Evolutionary conservation across 805 yeast genomes (phyloP), one percentile per base, ranked within the genome.

Genomic region (Priceomyces castillae): DNA sequence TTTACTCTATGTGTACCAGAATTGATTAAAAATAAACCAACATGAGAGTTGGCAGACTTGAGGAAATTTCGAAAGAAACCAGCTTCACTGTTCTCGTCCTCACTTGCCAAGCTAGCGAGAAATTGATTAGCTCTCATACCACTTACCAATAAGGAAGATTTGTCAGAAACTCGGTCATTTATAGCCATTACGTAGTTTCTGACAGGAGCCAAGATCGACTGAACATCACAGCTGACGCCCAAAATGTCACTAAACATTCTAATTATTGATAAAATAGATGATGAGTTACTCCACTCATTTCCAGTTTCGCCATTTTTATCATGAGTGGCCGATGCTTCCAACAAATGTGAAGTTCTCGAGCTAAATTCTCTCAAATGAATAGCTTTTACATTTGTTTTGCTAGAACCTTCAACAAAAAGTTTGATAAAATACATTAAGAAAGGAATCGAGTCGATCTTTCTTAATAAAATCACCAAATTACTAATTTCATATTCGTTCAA

Each of bases 321-420:
- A 18, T 50, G 56, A 10, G 46, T 33, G 18, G 55, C 61, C 1
- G 89, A 81, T 1, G 86, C 87, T 53, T 81, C 86, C 41, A 84
- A 69, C 40, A 84, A 63, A 58, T 84, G 86, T 0, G 87, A 80
- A 0, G 88, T 82, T 58, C 90, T 69, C 43, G 84, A 83, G 1
- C 85, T 77, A 39, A 84, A 66, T 33, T 78, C 77, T 45, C 83
- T 71, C 44, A 82, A 60, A 52, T 82, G 81, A 4, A 81, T 59
- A 1, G 80, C 84, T 50, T 71, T 73, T 37, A 80, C 64, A 6
- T 62, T 60, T 19, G 41, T 16, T n/a, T 35, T 37, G 34, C 57
- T 28, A 52, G 54, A 43, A 15, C 53, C 53, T 2, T 49, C 49
- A 16, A 63, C 51, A 36, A 64, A 56, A 23, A 54, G 52, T 30